phyloP scores from a whole-genome alignment of 495 filamentous ascomycete genomes.

The Poronia punctata region DNA sequence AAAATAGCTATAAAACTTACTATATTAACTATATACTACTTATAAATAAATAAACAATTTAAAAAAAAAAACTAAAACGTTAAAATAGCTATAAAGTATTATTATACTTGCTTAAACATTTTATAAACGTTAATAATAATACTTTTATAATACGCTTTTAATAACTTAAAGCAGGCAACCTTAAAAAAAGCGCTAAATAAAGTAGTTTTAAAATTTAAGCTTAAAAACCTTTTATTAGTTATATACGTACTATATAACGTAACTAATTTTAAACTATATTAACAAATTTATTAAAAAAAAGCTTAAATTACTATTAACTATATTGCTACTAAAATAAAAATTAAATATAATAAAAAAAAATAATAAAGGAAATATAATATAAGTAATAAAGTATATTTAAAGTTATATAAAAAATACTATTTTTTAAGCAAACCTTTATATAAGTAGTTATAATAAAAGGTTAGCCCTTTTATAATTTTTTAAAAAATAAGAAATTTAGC shows the following conservation, averaged over 20 bases:
- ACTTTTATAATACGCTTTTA: constrained; percentile 2
- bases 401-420: not conserved
- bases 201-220: not conserved
- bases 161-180: not conserved
- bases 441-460: not conserved
- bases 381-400: constrained; percentile 1
- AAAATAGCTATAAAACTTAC: not conserved
- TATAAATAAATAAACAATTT: not conserved
- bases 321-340: not conserved
- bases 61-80: constrained; percentile 1
- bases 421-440: not conserved
- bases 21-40: not conserved
- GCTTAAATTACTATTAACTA: not conserved
- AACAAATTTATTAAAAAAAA: not conserved
- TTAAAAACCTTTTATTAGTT: not conserved
- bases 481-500: not conserved
- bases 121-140: not conserved
- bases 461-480: not conserved
- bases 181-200: not conserved
- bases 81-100: not conserved
- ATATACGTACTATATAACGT: not conserved
- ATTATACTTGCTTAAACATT: not conserved
- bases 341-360: not conserved
- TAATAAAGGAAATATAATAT: not conserved
- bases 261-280: not conserved